Percentiles rank a stretch among this genome's conserved stretches.
phyloP scores from a whole-genome alignment of 768 basidiomycete genomes.

The Sporobolomyces roseus region DNA sequence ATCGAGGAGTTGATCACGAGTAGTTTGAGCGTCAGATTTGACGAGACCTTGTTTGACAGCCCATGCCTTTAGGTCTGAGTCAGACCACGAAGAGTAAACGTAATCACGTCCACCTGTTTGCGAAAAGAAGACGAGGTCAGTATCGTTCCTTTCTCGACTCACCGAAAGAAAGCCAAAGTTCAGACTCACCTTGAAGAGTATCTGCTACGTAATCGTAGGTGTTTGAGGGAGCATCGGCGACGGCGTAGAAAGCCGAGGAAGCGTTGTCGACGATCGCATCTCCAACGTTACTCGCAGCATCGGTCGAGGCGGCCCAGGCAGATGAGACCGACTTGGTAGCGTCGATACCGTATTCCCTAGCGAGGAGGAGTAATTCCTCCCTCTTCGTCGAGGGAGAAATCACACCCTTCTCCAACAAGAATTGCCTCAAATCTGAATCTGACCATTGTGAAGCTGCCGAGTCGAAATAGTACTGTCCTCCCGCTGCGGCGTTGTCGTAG shows the following conservation, averaged over 20 bases:
- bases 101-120: conserved; percentile 79
- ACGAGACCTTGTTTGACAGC: conserved; percentile 71
- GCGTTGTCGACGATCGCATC: conserved; percentile 30
- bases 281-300: conserved; percentile 46
- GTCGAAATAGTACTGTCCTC: conserved; percentile 60
- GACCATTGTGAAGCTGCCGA: conserved; percentile 59
- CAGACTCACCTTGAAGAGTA: conserved; percentile 28
- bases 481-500: conserved; percentile 47
- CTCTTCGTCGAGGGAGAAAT: conserved; percentile 72
- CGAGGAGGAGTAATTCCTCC: conserved; percentile 74
- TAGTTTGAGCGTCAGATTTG: conserved; percentile 61
- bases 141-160: background rate
- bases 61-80: conserved; percentile 59
- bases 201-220: conserved; percentile 40
- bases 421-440: conserved; percentile 73
- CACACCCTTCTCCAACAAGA: conserved; percentile 79
- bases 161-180: background rate
- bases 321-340: conserved; percentile 45
- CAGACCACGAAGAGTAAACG: conserved; percentile 74
- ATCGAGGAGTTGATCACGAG: conserved; percentile 61
- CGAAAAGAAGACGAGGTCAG: conserved; percentile 47
- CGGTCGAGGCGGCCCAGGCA: conserved; percentile 43
- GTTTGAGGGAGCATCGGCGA: conserved; percentile 33
- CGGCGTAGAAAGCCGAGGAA: conserved; percentile 41
- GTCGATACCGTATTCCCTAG: conserved; percentile 58